Evolutionary conservation across 73 alveolate species (phyloP), one percentile per base, ranked within the genome.

Genomic region (Durusdinium trenchii): DNA sequence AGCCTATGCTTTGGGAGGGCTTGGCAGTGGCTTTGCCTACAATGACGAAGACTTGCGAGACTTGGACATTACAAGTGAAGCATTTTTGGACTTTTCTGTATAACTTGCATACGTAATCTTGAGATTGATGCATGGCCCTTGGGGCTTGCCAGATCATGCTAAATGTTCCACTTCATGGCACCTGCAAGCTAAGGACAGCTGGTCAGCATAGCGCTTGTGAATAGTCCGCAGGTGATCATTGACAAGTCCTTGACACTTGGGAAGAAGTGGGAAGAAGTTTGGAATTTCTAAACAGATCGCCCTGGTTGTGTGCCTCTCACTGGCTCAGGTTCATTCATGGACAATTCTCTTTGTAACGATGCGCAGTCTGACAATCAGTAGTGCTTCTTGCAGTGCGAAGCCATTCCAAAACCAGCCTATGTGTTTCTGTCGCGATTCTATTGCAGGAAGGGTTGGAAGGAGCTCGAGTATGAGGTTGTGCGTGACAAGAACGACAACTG

Each of bases 391-490:
- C 36, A 32, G 28, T 18, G 7, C 79, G 9, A 32, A 7, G 43
- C 32, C 40, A 35, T 62, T 5, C 18, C 14, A 23, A 4, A 5
- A 62, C 36, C n/a, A 43, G 42, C 36, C 79, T 62, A 4, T 20
- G 36, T 73, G 84, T 73, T 73, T 1, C 54, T 36, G 45, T 26
- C 9, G 76, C 76, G 18, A 5, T 62, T 6, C 76, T 38, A 5
- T 12, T 6, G 38, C 67, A 81, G 91, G 91, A 81, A 95, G 95
- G 99, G 99, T 46, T 95, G 99, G 99, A 95, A 95, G 95, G 99
- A 95, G 85, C 87, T 95, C 47, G 99, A 95, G 99, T 95, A 95
- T 54, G 99, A 95, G 79, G 99, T 95, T 46, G 99, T 95, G 69
- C 95, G 99, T 26, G 99, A 95, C 95, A 64, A 60, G 86, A 95